Base-by-base conservation (phyloP, 371 early-diverging fungal species). In the Mucor lusitanicus region DNA sequence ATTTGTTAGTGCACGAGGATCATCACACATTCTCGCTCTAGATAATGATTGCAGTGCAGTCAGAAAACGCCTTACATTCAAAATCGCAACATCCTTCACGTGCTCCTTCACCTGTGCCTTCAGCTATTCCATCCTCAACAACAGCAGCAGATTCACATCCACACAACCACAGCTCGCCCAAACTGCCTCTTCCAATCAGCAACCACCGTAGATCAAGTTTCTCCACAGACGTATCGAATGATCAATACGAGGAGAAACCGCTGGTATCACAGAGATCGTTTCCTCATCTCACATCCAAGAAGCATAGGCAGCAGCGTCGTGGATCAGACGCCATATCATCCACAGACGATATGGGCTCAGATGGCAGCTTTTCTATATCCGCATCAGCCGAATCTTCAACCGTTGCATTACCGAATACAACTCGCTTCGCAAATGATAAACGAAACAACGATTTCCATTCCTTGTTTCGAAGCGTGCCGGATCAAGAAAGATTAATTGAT, bases 311-410 rank as follows among this genome's bases (percentile, higher is more conserved):
- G n/a, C 23, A 65, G 39, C 37, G 59, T 35, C 19, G 59, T 35
- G 59, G 40, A 23, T 59, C 59, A 27, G 65, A 59, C 25, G 35
- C 59, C 17, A 42, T 50, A 5, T 57, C 25, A 4, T 39, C 48
- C 1, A 35, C 46, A 9, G 67, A 61, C 25, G 28, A 40, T 42
- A 57, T 56, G 44, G 55, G 67, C 32, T 67, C 67, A 33, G 67
- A 64, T 37, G 58, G 50, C 2, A 54, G 60, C 19, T 64, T 56
- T 44, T 63, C 63, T 32, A 39, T 37, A 95, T 86, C 98, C 97
- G 69, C 94, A 75, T 67, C 93, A 77, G 71, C 97, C 88, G 85
- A 91, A 85, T 88, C 94, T 90, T 21, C 39, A 40, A 55, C 48
- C 32, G 50, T 28, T 58, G 50, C 64, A 55, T 56, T 53, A n/a